These are phyloP conservation scores for Calonectria naviculata DNA, from an alignment of 2,329 filamentous ascomycete genomes.

Conservation along the genomic window DNA sequence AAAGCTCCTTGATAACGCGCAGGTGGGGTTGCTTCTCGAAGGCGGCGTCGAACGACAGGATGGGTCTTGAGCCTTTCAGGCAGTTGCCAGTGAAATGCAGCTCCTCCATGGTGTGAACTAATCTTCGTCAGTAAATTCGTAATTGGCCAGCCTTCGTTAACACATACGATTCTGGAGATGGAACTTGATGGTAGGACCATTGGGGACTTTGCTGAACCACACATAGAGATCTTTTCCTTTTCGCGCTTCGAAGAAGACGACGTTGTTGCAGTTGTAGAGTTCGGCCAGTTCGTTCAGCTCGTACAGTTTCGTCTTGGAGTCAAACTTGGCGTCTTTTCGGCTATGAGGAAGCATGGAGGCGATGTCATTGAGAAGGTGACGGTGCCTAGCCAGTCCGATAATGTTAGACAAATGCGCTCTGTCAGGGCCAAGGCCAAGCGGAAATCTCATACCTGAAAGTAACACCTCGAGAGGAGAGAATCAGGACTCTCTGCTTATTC, in stretches of 20 bases:
- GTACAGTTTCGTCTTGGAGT: constrained; percentile 91
- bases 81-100: constrained; percentile 98
- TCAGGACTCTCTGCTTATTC: constrained; percentile 83
- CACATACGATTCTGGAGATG: constrained; percentile 79
- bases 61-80: constrained; percentile 89
- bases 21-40: constrained; percentile 88
- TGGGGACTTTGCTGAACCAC: constrained; percentile 92
- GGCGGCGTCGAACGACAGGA: constrained; percentile 89
- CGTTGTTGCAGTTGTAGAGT: constrained; percentile 93
- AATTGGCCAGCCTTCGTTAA: neutral
- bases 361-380: constrained; percentile 92
- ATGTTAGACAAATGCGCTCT: constrained; percentile 31
- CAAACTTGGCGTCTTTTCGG: constrained; percentile 95
- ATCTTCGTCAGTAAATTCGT: constrained; percentile 35
- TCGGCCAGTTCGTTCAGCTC: constrained; percentile 81
- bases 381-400: constrained; percentile 72
- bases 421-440: neutral
- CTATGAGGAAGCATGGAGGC: constrained; percentile 90
- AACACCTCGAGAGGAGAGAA: constrained; percentile 92
- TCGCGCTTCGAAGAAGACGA: constrained; percentile 93
- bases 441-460: constrained; percentile 76
- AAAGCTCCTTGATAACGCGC: constrained; percentile 86
- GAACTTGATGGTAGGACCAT: constrained; percentile 70
- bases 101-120: constrained; percentile 96
- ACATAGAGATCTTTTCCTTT: constrained; percentile 96